Percentiles rank a stretch among this genome's conserved stretches.
Conservation (phyloP, 345 rosid species). For the Garcia nutans region DNA sequence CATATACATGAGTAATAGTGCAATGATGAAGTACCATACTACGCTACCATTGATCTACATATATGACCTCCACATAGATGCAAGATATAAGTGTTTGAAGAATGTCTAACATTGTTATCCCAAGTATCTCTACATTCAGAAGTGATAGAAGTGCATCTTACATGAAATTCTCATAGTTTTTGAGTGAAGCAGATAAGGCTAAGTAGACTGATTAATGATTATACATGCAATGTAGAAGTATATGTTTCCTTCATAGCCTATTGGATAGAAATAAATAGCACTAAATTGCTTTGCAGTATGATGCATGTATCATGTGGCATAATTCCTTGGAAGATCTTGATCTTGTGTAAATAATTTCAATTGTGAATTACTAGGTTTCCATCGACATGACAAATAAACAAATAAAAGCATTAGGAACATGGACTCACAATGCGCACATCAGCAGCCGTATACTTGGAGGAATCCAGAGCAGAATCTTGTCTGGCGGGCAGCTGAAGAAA, state of each 20-base stretch:
- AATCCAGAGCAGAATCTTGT: constrained; percentile 72
- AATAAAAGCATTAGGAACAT: not conserved
- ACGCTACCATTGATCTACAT: constrained; percentile 1
- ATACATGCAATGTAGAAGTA: not conserved
- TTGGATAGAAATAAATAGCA: not conserved
- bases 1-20: not conserved
- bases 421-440: constrained; percentile 96
- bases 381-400: not conserved
- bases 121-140: not conserved
- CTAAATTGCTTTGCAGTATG: not conserved
- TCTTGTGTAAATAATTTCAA: not conserved
- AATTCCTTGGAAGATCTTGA: not conserved
- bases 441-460: constrained; percentile 86
- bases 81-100: not conserved
- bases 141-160: not conserved
- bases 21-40: not conserved
- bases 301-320: not conserved
- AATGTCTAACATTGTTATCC: not conserved
- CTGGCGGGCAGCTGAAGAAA: constrained; percentile 69
- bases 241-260: not conserved
- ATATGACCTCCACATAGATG: not conserved
- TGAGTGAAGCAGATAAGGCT: not conserved
- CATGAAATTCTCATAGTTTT: not conserved
- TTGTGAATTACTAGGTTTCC: not conserved
- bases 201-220: not conserved